Evolutionary conservation across 2,329 filamentous ascomycete species (phyloP), one percentile per base, ranked within the genome.

Genomic region (Aspergillus udagawae): DNA sequence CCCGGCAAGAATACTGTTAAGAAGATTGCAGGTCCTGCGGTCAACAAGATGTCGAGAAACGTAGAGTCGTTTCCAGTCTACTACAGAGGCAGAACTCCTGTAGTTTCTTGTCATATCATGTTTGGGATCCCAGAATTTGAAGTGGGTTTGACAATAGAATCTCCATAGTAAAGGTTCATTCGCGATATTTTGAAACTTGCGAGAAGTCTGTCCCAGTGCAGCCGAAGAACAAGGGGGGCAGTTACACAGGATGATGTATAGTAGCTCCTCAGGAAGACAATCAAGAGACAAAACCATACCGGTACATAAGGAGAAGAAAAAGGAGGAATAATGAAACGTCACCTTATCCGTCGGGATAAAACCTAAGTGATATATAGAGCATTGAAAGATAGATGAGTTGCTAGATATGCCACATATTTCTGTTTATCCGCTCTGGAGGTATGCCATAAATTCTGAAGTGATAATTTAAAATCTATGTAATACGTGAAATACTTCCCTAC

Each of bases 131-230:
- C 94, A 99, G 73, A 86, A 90, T 55, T 74, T 81, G 77, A 92
- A 97, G 55, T 80, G 78, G 38, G 75, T 75, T 54, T 77, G 74
- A 73, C 94, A 97, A 70, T 93, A 85, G 65, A 83, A 76, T 61
- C 86, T 86, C 93, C 94, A 97, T 53, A 97, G 80, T 27, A 92
- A 77, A 7, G 87, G 85, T 57, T 91, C 88, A 64, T 86, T 85
- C 42, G 86, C 83, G 55, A 95, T 78, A 50, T 80, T 78, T 65
- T 85, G 78, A 65, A 93, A 82, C 57, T 85, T 84, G 63, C 79
- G 84, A 23, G 84, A 90, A 10, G 88, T 80, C 27, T 79, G 63
- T 82, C 87, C 68, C 74, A 84, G 69, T 76, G 79, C 74, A 47
- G 82, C 71, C 32, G 83, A 76, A 42, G 78, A 78, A 48, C 65